These are phyloP conservation scores for Globisporangium viniferum DNA, from an alignment of 352 stramenopile genomes.

Conservation along the genomic window DNA sequence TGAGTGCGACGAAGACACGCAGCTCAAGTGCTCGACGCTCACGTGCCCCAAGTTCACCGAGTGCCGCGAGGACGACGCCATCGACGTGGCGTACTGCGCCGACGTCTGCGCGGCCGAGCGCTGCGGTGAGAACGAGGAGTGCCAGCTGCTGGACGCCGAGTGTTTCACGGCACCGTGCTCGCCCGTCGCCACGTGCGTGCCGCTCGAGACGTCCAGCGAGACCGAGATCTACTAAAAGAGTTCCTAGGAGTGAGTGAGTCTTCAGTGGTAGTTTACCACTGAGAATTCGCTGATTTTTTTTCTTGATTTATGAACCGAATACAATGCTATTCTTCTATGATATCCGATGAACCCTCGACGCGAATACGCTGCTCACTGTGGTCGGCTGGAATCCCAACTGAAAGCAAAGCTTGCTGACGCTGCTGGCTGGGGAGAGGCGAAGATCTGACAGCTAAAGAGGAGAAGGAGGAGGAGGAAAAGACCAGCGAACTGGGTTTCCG, in stretches of 20 bases:
- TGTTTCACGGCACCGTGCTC: slow-evolving; percentile 61
- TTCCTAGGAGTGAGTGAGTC: background rate
- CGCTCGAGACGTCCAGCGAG: slow-evolving; percentile 26
- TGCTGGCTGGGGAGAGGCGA: slow-evolving; percentile 12
- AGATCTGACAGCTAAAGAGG: background rate
- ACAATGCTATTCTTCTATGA: too few species aligned
- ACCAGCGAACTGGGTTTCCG: background rate
- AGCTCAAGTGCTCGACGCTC: slow-evolving; percentile 39
- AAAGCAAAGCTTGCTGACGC: slow-evolving; percentile 24
- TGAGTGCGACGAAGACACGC: slow-evolving; percentile 38
- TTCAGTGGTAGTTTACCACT: too few species aligned
- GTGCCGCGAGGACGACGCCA: slow-evolving; percentile 33
- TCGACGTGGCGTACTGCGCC: slow-evolving; percentile 40
- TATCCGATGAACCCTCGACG: too few species aligned
- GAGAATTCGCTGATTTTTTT: background rate
- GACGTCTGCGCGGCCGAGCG: slow-evolving; percentile 51
- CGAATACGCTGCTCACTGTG: too few species aligned
- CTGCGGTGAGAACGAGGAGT: slow-evolving; percentile 41
- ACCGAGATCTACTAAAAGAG: slow-evolving; percentile 16
- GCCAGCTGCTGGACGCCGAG: slow-evolving; percentile 37
- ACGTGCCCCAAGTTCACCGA: slow-evolving; percentile 45
- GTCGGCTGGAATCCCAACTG: too few species aligned
- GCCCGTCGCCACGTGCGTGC: slow-evolving; percentile 50
- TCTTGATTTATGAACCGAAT: background rate
- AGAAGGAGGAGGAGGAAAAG: background rate